These are phyloP conservation scores for Trametes maxima DNA, from an alignment of 768 basidiomycete species.

Conservation along the genomic window DNA sequence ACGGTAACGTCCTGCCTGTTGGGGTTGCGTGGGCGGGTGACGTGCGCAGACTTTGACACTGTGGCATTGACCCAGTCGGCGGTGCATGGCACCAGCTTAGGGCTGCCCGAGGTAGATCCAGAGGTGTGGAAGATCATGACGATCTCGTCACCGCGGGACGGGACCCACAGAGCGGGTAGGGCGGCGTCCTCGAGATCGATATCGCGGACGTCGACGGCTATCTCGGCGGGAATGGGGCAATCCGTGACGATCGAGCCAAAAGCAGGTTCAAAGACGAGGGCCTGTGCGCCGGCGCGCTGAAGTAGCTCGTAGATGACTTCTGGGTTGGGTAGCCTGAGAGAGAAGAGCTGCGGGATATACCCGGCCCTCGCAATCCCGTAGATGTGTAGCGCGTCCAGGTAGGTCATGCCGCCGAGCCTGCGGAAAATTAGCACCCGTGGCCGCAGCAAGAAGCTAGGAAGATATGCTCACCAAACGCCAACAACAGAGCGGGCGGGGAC, in stretches of 20 bases:
- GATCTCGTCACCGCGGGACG: slow-evolving; percentile 42
- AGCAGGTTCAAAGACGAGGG: slow-evolving; percentile 64
- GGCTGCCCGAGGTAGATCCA: slow-evolving; percentile 82
- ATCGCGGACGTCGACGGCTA: slow-evolving; percentile 43
- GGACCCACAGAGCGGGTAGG: slow-evolving; percentile 46
- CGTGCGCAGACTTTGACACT: slow-evolving; percentile 58
- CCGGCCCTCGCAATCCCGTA: slow-evolving; percentile 74
- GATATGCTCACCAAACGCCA: slow-evolving; percentile 63
- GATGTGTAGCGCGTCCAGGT: slow-evolving; percentile 68
- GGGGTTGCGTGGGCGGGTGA: slow-evolving; percentile 49
- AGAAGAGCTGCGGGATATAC: slow-evolving; percentile 74
- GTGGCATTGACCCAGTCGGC: slow-evolving; percentile 67
- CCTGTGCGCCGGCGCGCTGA: slow-evolving; percentile 55
- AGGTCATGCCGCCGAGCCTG: slow-evolving; percentile 73
- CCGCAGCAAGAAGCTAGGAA: neutral
- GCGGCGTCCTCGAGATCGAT: slow-evolving; percentile 40
- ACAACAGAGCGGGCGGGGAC: slow-evolving; percentile 58
- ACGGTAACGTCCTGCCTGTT: slow-evolving; percentile 67
- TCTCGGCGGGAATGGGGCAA: slow-evolving; percentile 54
- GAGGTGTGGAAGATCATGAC: slow-evolving; percentile 80
- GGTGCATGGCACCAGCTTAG: slow-evolving; percentile 75
- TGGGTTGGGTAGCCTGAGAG: slow-evolving; percentile 69
- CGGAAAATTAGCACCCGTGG: slow-evolving; percentile 5
- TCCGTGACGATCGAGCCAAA: slow-evolving; percentile 46
- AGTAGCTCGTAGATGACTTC: slow-evolving; percentile 68